These are phyloP conservation scores for Rhododendron williamsianum DNA, from an alignment of 148 eudicot genomes.

Conservation along the genomic window DNA sequence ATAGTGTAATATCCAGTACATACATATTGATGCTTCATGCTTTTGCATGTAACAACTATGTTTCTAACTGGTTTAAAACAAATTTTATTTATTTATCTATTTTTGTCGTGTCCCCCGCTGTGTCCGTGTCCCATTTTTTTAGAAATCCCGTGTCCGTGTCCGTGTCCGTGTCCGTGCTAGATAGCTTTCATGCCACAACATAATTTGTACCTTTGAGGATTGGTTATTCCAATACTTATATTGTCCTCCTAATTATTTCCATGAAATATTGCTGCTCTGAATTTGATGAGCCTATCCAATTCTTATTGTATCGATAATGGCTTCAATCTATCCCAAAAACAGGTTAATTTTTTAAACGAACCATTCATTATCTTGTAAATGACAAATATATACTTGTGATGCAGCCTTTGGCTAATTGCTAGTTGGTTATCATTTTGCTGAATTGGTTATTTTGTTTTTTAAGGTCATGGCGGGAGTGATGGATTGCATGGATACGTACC, in stretches of 20 bases:
- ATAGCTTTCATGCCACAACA: no score
- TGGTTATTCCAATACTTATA: background rate
- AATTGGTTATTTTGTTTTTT: background rate
- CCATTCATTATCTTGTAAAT: background rate
- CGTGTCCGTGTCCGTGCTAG: no score
- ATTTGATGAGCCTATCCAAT: background rate
- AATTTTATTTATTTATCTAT: no score
- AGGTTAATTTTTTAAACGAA: background rate
- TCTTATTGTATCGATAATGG: background rate
- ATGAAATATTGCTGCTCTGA: background rate
- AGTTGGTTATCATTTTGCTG: background rate
- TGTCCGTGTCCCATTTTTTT: no score
- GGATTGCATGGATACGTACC: slow-evolving; percentile 95
- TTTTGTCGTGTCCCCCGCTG: no score
- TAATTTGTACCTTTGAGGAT: background rate
- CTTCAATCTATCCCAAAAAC: background rate
- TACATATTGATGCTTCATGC: background rate
- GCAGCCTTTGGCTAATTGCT: background rate
- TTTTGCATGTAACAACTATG: no score
- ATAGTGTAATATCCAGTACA: background rate
- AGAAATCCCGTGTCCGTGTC: no score
- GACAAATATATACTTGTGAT: background rate
- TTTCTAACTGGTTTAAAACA: no score
- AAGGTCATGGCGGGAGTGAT: slow-evolving; percentile 98
- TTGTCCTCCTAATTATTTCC: background rate